Base-by-base conservation (phyloP, 2,329 filamentous ascomycete species). In the Aspergillus sp. region DNA sequence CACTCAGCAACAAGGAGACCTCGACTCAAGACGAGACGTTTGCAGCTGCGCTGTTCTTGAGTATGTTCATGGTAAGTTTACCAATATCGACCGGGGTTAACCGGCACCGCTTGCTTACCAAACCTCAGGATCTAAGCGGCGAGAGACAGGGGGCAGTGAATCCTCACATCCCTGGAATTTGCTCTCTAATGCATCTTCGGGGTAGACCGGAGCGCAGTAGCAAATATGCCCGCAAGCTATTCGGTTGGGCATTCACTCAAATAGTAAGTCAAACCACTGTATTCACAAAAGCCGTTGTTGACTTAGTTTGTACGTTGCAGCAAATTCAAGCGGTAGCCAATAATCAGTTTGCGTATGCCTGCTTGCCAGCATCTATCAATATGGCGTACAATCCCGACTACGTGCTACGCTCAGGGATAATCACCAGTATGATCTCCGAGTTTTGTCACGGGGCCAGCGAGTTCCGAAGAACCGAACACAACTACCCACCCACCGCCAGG, bases 401-500 rank as follows among this genome's bases (percentile, higher is more conserved):
- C 38, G 36, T 54, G 5, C 41, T 42, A 13, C 52, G 52, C 23
- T 54, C 38, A 5, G 52, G 52, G 2, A 42, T 54, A 3, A 54
- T 54, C 10, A 54, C 52, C 23, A 42, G 52, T 13, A 54, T 42
- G 38, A 54, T 54, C n/a, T 54, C 52, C 39, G 52, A 32, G 23
- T 54, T 54, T n/a, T 54, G 52, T 30, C 19, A 44, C 2, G 42
- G 36, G 3, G 38, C 13, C 5, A 41, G 27, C 38, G 38, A 42
- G 13, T 30, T 42, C 3, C 21, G 23, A 27, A 17, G 10, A 21
- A 19, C 21, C 23, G 47, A 27, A 32, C 15, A 25, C 13, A 11
- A 30, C 10, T 21, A 32, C 10, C n/a, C 5, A 2, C 25, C 23
- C 19, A 30, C 17, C 8, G 21, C 23, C 5, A 17, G 47, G 8